These are phyloP conservation scores for Venturia oleaginea DNA, from an alignment of 2,329 filamentous ascomycete species.

Conservation along the genomic window DNA sequence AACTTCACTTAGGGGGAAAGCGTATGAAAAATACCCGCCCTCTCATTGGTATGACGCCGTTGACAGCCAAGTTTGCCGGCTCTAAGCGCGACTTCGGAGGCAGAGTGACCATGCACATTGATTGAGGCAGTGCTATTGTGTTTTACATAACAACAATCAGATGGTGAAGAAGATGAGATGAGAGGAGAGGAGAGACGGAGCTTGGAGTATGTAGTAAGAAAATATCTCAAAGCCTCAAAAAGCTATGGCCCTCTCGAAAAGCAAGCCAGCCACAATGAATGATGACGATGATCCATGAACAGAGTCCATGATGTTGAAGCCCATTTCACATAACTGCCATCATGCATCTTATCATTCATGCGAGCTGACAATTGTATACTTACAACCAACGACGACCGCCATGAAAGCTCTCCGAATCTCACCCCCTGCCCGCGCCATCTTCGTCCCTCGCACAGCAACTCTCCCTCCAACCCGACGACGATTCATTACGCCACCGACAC, in stretches of 20 bases:
- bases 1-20: not conserved
- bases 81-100: not conserved
- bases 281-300: not conserved
- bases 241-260: not conserved
- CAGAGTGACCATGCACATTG: not conserved
- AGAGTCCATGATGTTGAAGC: not conserved
- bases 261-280: not conserved
- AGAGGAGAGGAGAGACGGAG: not conserved
- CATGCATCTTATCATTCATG: not conserved
- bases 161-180: not conserved
- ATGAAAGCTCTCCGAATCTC: not conserved
- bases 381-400: not conserved
- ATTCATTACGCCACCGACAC: conserved; percentile 23
- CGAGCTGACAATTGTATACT: not conserved
- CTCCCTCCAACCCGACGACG: conserved; percentile 22
- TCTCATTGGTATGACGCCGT: not conserved
- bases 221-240: not conserved
- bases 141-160: not conserved
- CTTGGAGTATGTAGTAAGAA: not conserved
- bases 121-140: not conserved
- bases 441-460: conserved; percentile 11
- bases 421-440: not conserved
- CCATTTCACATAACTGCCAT: not conserved
- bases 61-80: not conserved
- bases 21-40: not conserved